Evolutionary conservation across 164 flowering plant species (phyloP).

Genomic region (Tetracentron sinense): DNA sequence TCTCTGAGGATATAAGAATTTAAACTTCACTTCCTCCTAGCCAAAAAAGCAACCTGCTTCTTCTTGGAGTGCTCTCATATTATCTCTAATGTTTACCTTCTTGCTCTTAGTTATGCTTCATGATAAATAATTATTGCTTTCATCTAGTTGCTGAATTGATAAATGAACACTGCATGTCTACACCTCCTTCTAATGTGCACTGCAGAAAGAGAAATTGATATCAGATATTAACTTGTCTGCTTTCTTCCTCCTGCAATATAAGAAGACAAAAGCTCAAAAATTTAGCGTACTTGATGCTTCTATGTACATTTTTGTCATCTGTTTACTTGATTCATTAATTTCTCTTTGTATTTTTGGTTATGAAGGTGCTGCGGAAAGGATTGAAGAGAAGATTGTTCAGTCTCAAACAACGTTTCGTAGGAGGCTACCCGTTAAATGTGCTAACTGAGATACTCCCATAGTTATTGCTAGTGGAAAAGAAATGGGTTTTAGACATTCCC

Average conservation of each 20-base stretch:
- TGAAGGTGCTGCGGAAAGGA: constrained; percentile 30
- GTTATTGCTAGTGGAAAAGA: background rate
- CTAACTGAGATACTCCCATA: background rate
- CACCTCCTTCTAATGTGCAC: too few relatives aligned
- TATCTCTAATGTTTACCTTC: too few relatives aligned
- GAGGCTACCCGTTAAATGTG: background rate
- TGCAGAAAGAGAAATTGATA: too few relatives aligned
- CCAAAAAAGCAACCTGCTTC: too few relatives aligned
- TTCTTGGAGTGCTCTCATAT: too few relatives aligned
- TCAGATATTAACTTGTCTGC: too few relatives aligned
- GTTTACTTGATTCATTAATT: background rate
- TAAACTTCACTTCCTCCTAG: too few relatives aligned
- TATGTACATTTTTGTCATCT: background rate
- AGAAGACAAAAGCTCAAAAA: background rate
- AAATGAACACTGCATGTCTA: too few relatives aligned
- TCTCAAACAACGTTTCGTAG: background rate
- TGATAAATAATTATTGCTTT: too few relatives aligned
- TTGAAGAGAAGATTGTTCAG: background rate
- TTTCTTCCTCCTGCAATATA: background rate
- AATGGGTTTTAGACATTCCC: background rate
- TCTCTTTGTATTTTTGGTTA: background rate
- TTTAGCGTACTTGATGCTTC: background rate
- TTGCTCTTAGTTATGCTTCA: too few relatives aligned
- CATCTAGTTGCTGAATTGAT: too few relatives aligned
- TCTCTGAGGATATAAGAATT: too few relatives aligned